These are phyloP conservation scores for Cyathus pygmaeus DNA, from an alignment of 1,284 basidiomycete genomes.

Conservation along the genomic window DNA sequence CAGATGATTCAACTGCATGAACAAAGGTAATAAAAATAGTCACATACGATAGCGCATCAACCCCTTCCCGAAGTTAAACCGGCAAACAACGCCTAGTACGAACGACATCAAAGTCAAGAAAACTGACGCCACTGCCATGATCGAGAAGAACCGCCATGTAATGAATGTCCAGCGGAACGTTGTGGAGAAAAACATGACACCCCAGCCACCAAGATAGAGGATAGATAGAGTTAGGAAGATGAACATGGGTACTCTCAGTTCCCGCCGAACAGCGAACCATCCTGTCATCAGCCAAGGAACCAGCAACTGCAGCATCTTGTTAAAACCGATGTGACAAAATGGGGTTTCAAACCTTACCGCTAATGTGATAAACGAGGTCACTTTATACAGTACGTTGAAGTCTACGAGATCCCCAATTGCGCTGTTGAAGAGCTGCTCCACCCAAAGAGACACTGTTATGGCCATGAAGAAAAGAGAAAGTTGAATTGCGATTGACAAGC, in stretches of 20 bases:
- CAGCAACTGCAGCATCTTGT: slow-evolving; percentile 57
- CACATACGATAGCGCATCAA: slow-evolving; percentile 72
- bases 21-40: background rate
- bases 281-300: slow-evolving; percentile 78
- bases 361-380: slow-evolving; percentile 64
- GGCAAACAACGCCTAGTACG: slow-evolving; percentile 71
- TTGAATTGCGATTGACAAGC: slow-evolving; percentile 78
- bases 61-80: slow-evolving; percentile 80
- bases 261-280: slow-evolving; percentile 78
- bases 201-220: slow-evolving; percentile 72
- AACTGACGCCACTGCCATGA: slow-evolving; percentile 69
- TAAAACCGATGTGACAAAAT: slow-evolving; percentile 8
- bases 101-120: slow-evolving; percentile 65
- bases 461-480: slow-evolving; percentile 81
- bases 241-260: slow-evolving; percentile 66
- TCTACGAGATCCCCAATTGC: slow-evolving; percentile 63
- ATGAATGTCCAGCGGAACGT: slow-evolving; percentile 81
- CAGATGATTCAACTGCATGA: slow-evolving; percentile 8
- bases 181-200: slow-evolving; percentile 73
- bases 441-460: slow-evolving; percentile 74
- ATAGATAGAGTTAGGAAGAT: slow-evolving; percentile 70
- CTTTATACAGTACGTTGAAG: slow-evolving; percentile 61
- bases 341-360: slow-evolving; percentile 53
- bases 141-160: slow-evolving; percentile 78
- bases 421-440: slow-evolving; percentile 79